These are phyloP conservation scores for Lentinula lateritia DNA, from an alignment of 768 basidiomycete genomes.

Conservation along the genomic window DNA sequence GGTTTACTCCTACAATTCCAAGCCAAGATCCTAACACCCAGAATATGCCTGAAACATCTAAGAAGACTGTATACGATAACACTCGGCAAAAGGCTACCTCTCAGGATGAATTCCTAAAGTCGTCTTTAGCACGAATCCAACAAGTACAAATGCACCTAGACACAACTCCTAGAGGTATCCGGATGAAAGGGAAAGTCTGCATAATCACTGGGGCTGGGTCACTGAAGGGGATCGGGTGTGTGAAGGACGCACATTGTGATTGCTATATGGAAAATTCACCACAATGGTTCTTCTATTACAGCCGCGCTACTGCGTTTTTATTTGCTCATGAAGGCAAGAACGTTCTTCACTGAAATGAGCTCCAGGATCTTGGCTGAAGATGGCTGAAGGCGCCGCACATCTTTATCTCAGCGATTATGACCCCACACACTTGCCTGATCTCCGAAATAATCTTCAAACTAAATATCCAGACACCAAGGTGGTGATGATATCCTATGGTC, in stretches of 20 bases:
- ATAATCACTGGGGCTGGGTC: conserved; percentile 88
- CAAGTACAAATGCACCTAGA: conserved; percentile 66
- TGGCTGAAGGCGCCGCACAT: conserved; percentile 58
- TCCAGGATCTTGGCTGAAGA: not conserved
- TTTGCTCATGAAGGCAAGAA: conserved; percentile 75
- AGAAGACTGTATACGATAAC: conserved; percentile 33
- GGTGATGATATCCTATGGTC: conserved; percentile 6
- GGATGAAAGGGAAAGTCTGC: conserved; percentile 75
- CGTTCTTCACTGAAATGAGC: conserved; percentile 4
- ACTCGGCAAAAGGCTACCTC: conserved; percentile 11
- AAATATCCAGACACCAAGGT: conserved; percentile 81
- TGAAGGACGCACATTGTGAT: conserved; percentile 1
- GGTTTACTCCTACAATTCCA: no score
- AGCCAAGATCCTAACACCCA: no score
- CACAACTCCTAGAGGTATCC: conserved; percentile 41
- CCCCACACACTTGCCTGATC: conserved; percentile 57
- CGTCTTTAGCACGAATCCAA: conserved; percentile 60
- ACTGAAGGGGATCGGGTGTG: conserved; percentile 83
- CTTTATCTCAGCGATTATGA: conserved; percentile 75
- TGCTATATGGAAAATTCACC: conserved; percentile 1
- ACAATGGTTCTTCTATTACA: conserved; percentile 20
- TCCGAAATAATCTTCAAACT: conserved; percentile 62
- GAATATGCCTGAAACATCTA: conserved; percentile 1
- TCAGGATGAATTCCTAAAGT: conserved; percentile 49
- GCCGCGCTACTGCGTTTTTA: conserved; percentile 64